phyloP scores from a whole-genome alignment of 1,139 yeast species.

The Geotrichum siamense region DNA sequence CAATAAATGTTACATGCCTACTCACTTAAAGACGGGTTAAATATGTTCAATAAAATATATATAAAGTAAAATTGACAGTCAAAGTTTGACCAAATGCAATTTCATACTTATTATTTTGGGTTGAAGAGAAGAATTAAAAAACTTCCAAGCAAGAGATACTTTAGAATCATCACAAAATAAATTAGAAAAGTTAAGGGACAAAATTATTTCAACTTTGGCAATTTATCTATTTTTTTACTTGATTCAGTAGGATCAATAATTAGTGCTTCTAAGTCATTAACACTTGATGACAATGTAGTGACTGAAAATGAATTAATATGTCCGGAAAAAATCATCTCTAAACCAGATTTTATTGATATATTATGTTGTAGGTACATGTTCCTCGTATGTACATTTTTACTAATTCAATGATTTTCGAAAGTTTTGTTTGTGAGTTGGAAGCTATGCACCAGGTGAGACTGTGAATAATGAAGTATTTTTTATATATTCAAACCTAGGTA shows the following conservation, averaged over 20 bases:
- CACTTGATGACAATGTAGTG: neutral
- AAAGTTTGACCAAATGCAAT: too few species aligned
- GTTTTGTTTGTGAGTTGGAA: conserved; percentile 15
- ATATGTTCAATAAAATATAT: too few species aligned
- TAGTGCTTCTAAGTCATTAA: too few species aligned
- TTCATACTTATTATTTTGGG: too few species aligned
- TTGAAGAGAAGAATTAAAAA: neutral
- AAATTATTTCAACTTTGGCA: too few species aligned
- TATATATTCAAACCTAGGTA: too few species aligned
- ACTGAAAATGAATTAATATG: neutral
- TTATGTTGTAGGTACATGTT: neutral
- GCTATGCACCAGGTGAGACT: conserved; percentile 14
- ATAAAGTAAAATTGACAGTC: too few species aligned
- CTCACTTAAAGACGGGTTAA: too few species aligned
- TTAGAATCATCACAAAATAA: neutral
- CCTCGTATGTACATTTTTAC: conserved; percentile 5
- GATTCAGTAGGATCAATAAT: neutral
- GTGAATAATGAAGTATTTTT: too few species aligned
- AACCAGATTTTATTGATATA: neutral
- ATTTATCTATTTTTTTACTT: conserved; percentile 1
- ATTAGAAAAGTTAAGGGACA: too few species aligned
- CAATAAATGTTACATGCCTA: too few species aligned
- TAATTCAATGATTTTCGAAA: conserved; percentile 13
- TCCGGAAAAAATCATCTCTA: neutral
- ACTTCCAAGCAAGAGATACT: conserved; percentile 1